phyloP scores from a whole-genome alignment of 495 filamentous ascomycete genomes.

The Talaromyces nanjingensis region DNA sequence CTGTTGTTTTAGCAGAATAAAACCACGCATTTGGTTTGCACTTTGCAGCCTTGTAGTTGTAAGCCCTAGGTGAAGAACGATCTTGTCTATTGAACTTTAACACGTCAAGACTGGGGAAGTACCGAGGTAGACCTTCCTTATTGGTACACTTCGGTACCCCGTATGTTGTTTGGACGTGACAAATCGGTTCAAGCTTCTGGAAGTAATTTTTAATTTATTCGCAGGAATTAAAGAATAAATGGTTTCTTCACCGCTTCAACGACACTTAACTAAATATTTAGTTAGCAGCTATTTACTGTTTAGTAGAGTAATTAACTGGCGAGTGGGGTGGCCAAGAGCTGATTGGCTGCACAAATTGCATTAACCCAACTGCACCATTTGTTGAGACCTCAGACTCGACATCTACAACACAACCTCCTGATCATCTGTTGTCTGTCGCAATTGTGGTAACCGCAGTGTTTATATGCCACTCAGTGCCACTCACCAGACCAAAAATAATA shows the following conservation, averaged over 20 bases:
- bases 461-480: background rate
- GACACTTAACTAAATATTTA: background rate
- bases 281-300: background rate
- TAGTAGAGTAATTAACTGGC: background rate
- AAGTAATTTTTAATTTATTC: background rate
- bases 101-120: background rate
- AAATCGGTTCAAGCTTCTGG: background rate
- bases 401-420: background rate
- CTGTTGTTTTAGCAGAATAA: background rate
- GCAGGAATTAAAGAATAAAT: background rate
- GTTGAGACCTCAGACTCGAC: background rate
- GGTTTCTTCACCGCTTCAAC: background rate
- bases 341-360: background rate
- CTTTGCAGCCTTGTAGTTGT: too few relatives aligned
- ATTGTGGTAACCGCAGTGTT: background rate
- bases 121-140: background rate
- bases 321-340: background rate
- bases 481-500: background rate
- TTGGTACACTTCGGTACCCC: background rate
- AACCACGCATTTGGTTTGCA: background rate
- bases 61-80: background rate
- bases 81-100: background rate
- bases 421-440: background rate
- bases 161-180: background rate
- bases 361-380: background rate